Conservation (phyloP, 495 filamentous ascomycete species). For the Neurospora sp. region DNA sequence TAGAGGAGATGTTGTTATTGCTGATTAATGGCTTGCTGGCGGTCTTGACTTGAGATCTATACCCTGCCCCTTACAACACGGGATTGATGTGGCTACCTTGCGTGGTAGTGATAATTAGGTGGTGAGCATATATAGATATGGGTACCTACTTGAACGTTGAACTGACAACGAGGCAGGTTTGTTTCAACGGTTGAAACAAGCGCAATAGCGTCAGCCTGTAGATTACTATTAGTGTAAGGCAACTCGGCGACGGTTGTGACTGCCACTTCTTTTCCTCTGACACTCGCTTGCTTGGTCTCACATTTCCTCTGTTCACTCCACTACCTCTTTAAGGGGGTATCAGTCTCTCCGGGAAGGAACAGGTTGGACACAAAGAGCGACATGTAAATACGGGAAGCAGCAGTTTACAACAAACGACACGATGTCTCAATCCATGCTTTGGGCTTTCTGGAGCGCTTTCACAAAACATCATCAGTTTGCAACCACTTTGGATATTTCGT, state of each 20-base stretch:
- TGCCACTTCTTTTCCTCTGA: background rate
- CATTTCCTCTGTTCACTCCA: background rate
- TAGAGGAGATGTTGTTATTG: background rate
- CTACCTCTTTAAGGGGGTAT: background rate
- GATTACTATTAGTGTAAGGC: background rate
- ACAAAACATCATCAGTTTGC: background rate
- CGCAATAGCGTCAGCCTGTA: background rate
- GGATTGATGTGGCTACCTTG: background rate
- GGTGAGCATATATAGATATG: background rate
- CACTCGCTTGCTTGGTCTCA: background rate
- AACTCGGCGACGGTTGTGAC: background rate
- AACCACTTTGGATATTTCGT: background rate
- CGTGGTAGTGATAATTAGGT: background rate
- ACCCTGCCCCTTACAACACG: background rate
- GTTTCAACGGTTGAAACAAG: background rate
- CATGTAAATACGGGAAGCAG: slow-evolving; percentile 15
- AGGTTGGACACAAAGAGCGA: background rate
- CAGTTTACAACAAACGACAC: slow-evolving; percentile 4
- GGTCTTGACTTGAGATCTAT: background rate
- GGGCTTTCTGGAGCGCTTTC: background rate
- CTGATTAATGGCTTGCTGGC: background rate
- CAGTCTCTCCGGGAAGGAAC: background rate
- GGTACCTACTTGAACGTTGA: background rate
- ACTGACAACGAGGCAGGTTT: background rate
- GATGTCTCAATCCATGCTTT: background rate